phyloP scores from a whole-genome alignment of 805 yeast species.

The Wickerhamomyces canadensis region DNA sequence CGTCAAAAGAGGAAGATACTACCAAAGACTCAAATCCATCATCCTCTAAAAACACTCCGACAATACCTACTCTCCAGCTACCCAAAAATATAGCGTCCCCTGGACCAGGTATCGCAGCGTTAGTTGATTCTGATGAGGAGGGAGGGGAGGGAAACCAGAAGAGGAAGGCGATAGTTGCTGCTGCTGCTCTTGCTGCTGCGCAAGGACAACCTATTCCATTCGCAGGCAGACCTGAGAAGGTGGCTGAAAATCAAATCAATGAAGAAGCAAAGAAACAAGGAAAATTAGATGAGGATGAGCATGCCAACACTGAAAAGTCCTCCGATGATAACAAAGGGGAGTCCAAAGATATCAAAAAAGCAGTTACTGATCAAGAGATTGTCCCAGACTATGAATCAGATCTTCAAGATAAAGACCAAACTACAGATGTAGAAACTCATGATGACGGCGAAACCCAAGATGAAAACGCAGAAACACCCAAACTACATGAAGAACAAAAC shows the following conservation, averaged over 20 bases:
- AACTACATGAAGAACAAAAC: conserved; percentile 4
- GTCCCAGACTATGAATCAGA: not conserved
- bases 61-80: not conserved
- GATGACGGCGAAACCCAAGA: conserved; percentile 1
- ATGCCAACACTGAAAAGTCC: too few species aligned
- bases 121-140: conserved; percentile 21
- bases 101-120: conserved; percentile 42
- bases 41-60: conserved; percentile 6
- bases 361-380: conserved; percentile 7
- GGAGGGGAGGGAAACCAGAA: conserved; percentile 16
- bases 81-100: conserved; percentile 31
- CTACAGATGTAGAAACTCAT: not conserved
- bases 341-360: conserved; percentile 1
- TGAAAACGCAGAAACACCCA: conserved; percentile 2
- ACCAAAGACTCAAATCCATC: conserved; percentile 5
- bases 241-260: not conserved
- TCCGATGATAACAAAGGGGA: not conserved
- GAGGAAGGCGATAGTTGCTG: conserved; percentile 61
- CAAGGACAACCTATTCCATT: conserved; percentile 70
- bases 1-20: not conserved
- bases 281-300: too few species aligned
- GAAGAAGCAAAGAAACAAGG: too few species aligned
- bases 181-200: conserved; percentile 80
- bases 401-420: not conserved
- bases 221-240: conserved; percentile 6